Evolutionary conservation across 352 stramenopile genomes (phyloP).

Genomic region (Plasmopara halstedii): DNA sequence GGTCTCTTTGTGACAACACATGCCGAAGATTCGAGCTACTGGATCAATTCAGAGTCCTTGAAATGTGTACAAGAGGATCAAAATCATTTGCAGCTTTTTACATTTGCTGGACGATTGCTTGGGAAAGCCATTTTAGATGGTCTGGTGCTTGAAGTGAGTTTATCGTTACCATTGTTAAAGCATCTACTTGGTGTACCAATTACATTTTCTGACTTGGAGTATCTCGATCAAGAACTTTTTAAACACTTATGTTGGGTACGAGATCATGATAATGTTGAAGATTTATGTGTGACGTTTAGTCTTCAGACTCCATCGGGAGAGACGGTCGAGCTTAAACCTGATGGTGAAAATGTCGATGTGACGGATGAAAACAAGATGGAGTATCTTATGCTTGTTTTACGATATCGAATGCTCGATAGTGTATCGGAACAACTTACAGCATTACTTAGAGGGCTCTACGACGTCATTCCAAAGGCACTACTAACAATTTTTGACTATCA

Average conservation of each 20-base stretch:
- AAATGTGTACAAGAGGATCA: slow-evolving; percentile 30
- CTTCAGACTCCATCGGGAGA: slow-evolving; percentile 48
- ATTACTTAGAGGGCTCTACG: slow-evolving; percentile 89
- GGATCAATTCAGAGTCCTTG: slow-evolving; percentile 60
- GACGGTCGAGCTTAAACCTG: slow-evolving; percentile 87
- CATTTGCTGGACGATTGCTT: slow-evolving; percentile 91
- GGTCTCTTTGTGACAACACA: slow-evolving; percentile 70
- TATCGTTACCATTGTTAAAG: slow-evolving; percentile 86
- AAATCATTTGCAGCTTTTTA: slow-evolving; percentile 91
- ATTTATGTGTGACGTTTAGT: slow-evolving; percentile 70
- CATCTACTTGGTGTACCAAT: slow-evolving; percentile 79
- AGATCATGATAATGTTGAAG: slow-evolving; percentile 63
- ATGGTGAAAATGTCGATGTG: slow-evolving; percentile 86
- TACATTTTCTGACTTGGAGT: slow-evolving; percentile 81
- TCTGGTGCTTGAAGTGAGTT: slow-evolving; percentile 94
- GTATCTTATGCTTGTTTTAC: slow-evolving; percentile 92
- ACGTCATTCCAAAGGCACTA: slow-evolving; percentile 85
- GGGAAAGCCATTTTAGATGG: slow-evolving; percentile 97
- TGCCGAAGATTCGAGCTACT: slow-evolving; percentile 73
- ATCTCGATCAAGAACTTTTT: slow-evolving; percentile 74
- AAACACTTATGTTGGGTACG: slow-evolving; percentile 67
- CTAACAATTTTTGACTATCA: slow-evolving; percentile 91
- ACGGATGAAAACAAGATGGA: slow-evolving; percentile 93
- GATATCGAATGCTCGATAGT: slow-evolving; percentile 89
- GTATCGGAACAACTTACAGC: slow-evolving; percentile 85